Percentiles rank a stretch among this genome's conserved stretches.
Conservation (phyloP, 192 early-diverging fungal species). For the Gigaspora rosea region DNA sequence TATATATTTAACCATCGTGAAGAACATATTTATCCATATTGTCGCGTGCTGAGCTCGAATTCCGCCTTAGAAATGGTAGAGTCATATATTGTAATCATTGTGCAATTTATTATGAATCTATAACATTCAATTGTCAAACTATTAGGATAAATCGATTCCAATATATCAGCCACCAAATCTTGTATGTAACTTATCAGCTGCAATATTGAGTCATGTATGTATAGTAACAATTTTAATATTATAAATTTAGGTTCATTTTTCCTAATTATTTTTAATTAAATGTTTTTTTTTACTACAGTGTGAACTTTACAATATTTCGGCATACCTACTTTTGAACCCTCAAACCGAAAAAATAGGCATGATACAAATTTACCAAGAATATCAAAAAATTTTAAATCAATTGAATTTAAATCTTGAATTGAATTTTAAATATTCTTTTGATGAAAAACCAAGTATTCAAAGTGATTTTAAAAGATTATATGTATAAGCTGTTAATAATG, state of each 20-base stretch:
- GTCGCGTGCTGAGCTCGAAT: background rate
- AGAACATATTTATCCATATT: background rate
- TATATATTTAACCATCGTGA: background rate
- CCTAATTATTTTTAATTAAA: background rate
- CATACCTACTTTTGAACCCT: too few species aligned
- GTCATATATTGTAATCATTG: background rate
- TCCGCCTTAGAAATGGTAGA: background rate
- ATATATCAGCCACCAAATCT: slow-evolving; percentile 4
- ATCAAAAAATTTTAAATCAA: too few species aligned
- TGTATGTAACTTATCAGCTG: slow-evolving; percentile 1
- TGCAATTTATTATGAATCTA: background rate
- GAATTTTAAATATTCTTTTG: too few species aligned
- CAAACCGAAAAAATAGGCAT: too few species aligned
- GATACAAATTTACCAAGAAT: too few species aligned
- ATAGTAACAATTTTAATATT: background rate
- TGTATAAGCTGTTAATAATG: too few species aligned
- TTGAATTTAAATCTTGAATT: too few species aligned
- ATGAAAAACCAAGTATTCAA: too few species aligned
- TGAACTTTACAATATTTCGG: too few species aligned
- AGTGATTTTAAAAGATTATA: too few species aligned
- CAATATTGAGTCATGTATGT: slow-evolving; percentile 13
- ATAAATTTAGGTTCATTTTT: background rate
- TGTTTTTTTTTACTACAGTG: background rate
- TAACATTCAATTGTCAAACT: background rate
- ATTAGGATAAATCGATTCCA: background rate